Percentiles rank a stretch among this genome's conserved stretches.
Conservation (phyloP, 2,329 filamentous ascomycete genomes). For the Helminthosporium solani region DNA sequence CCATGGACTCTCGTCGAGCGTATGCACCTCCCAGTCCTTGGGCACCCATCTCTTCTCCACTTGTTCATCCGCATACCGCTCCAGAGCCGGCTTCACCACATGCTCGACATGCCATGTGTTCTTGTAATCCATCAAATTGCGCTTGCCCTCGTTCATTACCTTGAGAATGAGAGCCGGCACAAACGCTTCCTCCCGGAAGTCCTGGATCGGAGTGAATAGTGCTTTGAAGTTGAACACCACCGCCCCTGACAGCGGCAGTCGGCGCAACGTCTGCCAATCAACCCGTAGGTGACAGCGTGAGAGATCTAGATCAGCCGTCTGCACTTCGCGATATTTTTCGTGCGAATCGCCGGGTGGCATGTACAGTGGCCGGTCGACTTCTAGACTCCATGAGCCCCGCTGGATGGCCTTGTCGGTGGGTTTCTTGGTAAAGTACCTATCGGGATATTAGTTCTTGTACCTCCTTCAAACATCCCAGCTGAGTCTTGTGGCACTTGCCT, state of each 20-base stretch:
- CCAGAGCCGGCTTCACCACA: constrained; percentile 65
- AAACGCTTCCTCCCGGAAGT: constrained; percentile 70
- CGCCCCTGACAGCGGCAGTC: constrained; percentile 72
- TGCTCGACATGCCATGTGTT: constrained; percentile 78
- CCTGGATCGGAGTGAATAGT: constrained; percentile 71
- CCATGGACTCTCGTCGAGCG: constrained; percentile 73
- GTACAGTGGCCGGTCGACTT: constrained; percentile 73
- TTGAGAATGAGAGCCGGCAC: constrained; percentile 69
- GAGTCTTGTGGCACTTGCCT: constrained; percentile 52
- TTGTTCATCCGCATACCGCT: constrained; percentile 67
- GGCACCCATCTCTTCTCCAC: constrained; percentile 60
- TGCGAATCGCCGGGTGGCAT: constrained; percentile 69
- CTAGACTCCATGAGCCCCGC: constrained; percentile 80
- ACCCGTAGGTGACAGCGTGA: constrained; percentile 70
- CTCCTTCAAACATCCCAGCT: constrained; percentile 4
- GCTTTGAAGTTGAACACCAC: constrained; percentile 90
- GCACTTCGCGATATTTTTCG: constrained; percentile 58
- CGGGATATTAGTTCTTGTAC: not conserved
- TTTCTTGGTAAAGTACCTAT: constrained; percentile 78
- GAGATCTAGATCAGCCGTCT: constrained; percentile 58
- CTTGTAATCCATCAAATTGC: constrained; percentile 74
- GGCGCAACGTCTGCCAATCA: constrained; percentile 84
- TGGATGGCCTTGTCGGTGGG: constrained; percentile 74
- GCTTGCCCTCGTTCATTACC: constrained; percentile 70
- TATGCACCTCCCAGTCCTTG: constrained; percentile 65